phyloP scores from a whole-genome alignment of 1,284 basidiomycete genomes.

The Veloporphyrellus conicus region DNA sequence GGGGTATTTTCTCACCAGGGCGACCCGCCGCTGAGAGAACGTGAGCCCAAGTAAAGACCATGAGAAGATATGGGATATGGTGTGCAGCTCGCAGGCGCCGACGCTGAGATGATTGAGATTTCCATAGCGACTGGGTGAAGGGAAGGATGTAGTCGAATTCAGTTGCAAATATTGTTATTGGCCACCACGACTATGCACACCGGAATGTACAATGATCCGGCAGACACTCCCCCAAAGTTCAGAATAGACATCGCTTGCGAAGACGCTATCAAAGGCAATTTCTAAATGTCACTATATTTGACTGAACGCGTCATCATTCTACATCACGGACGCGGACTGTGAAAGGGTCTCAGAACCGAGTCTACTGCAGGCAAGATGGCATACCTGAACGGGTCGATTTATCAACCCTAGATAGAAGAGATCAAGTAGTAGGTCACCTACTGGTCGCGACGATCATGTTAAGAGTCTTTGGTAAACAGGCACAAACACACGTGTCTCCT shows the following conservation, averaged over 20 bases:
- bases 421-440: no score
- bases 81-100: neutral
- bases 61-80: neutral
- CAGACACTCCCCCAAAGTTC: no score
- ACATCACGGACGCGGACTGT: no score
- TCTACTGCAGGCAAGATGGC: no score
- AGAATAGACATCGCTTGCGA: neutral
- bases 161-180: neutral
- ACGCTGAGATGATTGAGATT: neutral
- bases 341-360: no score
- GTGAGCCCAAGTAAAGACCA: neutral
- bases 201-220: no score
- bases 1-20: no score
- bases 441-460: no score
- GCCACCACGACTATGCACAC: neutral
- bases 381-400: no score
- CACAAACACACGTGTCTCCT: slow-evolving; percentile 15
- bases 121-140: neutral
- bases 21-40: no score
- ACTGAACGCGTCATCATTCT: neutral
- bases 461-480: slow-evolving; percentile 21
- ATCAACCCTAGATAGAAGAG: no score
- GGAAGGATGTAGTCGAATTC: neutral
- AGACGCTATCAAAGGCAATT: neutral
- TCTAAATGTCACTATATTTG: no score